A percentile compares a stretch with the other conserved stretches of the same genome.
Conservation (phyloP, 148 eudicot genomes). For the Dysphania ambrosioides region DNA sequence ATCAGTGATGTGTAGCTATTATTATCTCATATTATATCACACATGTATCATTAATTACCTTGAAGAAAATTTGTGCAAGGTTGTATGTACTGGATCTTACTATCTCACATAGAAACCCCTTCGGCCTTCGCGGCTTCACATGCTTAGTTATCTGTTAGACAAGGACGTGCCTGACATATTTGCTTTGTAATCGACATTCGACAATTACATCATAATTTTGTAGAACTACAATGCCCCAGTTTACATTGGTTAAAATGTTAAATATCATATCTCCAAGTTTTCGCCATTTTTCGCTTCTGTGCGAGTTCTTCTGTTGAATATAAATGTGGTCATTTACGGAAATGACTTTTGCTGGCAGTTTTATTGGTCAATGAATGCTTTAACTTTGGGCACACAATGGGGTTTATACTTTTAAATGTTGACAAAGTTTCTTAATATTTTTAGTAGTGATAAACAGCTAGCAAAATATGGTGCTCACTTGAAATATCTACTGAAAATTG, state of each 20-base stretch:
- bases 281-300: not conserved
- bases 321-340: not conserved
- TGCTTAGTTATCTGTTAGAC: not conserved
- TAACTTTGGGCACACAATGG: not conserved
- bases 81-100: not conserved
- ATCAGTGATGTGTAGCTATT: not conserved
- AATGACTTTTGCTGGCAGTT: not conserved
- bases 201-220: not conserved
- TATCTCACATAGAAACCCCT: not conserved
- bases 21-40: not conserved
- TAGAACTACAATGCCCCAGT: not conserved
- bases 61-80: not conserved
- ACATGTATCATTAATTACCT: not conserved
- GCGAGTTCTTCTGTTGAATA: not conserved
- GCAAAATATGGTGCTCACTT: not conserved
- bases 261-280: not conserved
- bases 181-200: not conserved
- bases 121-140: too few relatives aligned
- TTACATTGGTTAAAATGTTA: not conserved
- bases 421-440: not conserved
- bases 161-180: not conserved
- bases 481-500: not conserved
- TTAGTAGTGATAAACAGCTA: not conserved
- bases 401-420: not conserved
- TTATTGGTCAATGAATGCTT: not conserved